phyloP scores from a whole-genome alignment of 1,284 basidiomycete species.

The Trichosporon sp. region DNA sequence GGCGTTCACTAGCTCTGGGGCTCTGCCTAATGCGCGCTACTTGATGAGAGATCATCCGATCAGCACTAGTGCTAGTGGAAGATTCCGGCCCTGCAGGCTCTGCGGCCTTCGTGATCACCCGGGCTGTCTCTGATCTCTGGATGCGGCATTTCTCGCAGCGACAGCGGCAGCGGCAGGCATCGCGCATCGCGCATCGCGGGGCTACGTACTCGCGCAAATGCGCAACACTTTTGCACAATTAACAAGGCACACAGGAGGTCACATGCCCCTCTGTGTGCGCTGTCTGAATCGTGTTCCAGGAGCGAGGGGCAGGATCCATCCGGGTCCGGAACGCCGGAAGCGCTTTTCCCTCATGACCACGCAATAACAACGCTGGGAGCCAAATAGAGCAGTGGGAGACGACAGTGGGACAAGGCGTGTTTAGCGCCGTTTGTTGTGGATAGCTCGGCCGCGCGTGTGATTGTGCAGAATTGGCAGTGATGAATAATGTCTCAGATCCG shows the following conservation, averaged over 20 bases:
- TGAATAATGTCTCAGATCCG: constrained; percentile 1
- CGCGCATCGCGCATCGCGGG: no score
- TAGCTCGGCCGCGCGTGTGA: not conserved
- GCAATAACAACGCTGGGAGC: not conserved
- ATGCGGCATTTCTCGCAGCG: not conserved
- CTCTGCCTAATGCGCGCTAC: not conserved
- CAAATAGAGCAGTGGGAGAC: not conserved
- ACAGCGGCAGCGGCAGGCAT: no score
- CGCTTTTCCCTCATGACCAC: not conserved
- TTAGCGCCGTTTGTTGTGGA: not conserved
- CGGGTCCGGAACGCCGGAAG: not conserved
- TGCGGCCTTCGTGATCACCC: not conserved
- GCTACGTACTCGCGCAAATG: not conserved
- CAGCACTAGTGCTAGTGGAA: not conserved
- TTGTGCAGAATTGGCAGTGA: not conserved
- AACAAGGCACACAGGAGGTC: not conserved
- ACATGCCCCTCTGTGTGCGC: not conserved
- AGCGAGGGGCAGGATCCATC: not conserved
- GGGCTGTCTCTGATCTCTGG: not conserved
- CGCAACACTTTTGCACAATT: not conserved
- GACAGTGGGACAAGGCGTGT: not conserved
- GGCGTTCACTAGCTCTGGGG: not conserved
- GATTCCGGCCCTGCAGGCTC: not conserved
- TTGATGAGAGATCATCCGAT: not conserved
- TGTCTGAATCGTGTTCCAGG: not conserved